Conservation (phyloP, 805 yeast species). For the Zygosaccharomyces lentus region DNA sequence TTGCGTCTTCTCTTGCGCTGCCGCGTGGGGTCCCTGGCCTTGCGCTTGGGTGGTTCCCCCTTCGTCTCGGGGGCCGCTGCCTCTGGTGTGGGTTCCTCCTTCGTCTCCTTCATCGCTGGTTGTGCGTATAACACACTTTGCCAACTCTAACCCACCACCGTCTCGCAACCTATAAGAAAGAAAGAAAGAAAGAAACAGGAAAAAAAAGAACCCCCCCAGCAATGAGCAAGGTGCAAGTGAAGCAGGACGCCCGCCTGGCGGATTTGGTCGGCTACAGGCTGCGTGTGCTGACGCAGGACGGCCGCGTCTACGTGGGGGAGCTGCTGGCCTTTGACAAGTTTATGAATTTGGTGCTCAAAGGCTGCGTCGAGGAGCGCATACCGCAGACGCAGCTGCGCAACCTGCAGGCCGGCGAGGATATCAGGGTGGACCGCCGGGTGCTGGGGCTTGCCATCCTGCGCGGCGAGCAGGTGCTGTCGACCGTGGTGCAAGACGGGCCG, state of each 20-base stretch:
- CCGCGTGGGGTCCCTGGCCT: constrained; percentile 9
- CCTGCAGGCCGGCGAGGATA: constrained; percentile 35
- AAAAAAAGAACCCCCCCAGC: neutral
- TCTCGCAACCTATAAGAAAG: neutral
- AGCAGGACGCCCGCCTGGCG: constrained; percentile 35
- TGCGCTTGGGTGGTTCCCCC: constrained; percentile 9
- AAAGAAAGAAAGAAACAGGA: too few species aligned
- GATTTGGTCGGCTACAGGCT: constrained; percentile 72
- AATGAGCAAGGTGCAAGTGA: constrained; percentile 22
- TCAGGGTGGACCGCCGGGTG: constrained; percentile 64
- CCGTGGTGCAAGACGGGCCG: constrained; percentile 57
- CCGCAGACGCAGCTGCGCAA: constrained; percentile 51
- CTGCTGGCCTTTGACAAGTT: constrained; percentile 84
- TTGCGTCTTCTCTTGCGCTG: constrained; percentile 41
- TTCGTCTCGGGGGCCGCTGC: neutral
- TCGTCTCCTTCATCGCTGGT: constrained; percentile 1
- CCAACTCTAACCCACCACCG: neutral
- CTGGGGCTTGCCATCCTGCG: constrained; percentile 79
- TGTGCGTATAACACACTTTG: neutral
- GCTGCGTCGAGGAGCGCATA: constrained; percentile 76
- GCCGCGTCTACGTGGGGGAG: constrained; percentile 72
- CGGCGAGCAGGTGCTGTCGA: constrained; percentile 80
- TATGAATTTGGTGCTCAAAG: constrained; percentile 79
- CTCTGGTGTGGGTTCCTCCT: neutral
- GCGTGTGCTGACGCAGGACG: constrained; percentile 70